phyloP scores from a whole-genome alignment of 306 rosid species.

The Vigna angularis region DNA sequence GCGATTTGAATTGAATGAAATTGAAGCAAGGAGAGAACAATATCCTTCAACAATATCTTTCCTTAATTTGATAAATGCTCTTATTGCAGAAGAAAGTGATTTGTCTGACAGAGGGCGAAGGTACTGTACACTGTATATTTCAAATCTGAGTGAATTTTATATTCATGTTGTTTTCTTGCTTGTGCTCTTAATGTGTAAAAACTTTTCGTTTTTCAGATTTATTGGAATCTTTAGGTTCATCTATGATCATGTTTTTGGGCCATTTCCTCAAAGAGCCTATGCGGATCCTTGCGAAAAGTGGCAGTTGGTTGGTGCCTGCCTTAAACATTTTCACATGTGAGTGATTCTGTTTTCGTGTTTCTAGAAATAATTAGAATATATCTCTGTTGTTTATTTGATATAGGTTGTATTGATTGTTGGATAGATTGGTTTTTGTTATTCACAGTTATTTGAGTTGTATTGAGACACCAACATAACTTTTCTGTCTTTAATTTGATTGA shows the following conservation, averaged over 20 bases:
- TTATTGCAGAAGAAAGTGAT: constrained; percentile 94
- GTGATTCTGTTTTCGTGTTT: constrained; percentile 48
- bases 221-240: constrained; percentile 93
- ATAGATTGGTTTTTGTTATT: background rate
- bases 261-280: constrained; percentile 97
- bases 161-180: constrained; percentile 15
- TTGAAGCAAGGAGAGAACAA: constrained; percentile 95
- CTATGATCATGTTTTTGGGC: constrained; percentile 97
- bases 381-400: constrained; percentile 12
- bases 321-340: constrained; percentile 89
- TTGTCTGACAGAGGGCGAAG: constrained; percentile 90
- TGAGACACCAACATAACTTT: constrained; percentile 19
- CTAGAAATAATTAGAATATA: constrained; percentile 29
- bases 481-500: constrained; percentile 23
- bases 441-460: constrained; percentile 1
- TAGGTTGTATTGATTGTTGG: constrained; percentile 12
- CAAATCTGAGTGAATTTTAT: constrained; percentile 16
- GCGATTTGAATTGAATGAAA: constrained; percentile 94
- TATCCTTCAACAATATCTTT: constrained; percentile 96
- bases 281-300: constrained; percentile 89
- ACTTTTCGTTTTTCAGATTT: constrained; percentile 61
- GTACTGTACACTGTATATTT: constrained; percentile 51
- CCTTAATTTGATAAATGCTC: constrained; percentile 88
- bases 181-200: constrained; percentile 21
- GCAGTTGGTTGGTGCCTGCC: constrained; percentile 93